Percentiles rank a stretch among this genome's conserved stretches.
These are phyloP conservation scores for Podila verticillata DNA, from an alignment of 192 early-diverging fungal species.

Conservation along the genomic window DNA sequence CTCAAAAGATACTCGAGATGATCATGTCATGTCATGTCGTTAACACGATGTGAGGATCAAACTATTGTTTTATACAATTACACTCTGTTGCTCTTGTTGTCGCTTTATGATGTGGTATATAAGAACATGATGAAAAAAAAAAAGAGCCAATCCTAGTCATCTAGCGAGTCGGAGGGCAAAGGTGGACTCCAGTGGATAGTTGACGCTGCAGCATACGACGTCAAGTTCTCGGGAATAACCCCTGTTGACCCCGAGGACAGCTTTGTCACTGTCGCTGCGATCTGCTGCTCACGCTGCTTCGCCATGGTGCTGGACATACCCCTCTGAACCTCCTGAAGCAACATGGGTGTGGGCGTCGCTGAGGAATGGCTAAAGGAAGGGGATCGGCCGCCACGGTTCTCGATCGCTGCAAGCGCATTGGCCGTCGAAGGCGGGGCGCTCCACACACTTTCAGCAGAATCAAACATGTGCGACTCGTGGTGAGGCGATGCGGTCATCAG, in stretches of 20 bases:
- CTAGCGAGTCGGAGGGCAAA: neutral
- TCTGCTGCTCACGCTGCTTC: conserved; percentile 12
- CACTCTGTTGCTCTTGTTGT: too few species aligned
- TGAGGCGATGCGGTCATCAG: conserved; percentile 38
- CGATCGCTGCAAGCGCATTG: conserved; percentile 2
- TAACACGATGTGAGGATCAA: too few species aligned
- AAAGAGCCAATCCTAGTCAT: neutral
- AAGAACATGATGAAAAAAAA: neutral
- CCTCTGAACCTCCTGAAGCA: conserved; percentile 18
- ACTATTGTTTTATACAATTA: too few species aligned
- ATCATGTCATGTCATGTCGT: too few species aligned
- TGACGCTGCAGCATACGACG: conserved; percentile 25
- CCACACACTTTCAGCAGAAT: conserved; percentile 46
- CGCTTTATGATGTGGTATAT: neutral
- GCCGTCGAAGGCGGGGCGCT: conserved; percentile 25
- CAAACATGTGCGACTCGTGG: conserved; percentile 29
- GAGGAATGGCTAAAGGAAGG: conserved; percentile 27
- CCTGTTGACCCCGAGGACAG: neutral
- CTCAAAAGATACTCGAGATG: too few species aligned
- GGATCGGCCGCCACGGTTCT: neutral
- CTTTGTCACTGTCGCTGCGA: neutral
- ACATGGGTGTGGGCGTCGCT: conserved; percentile 17
- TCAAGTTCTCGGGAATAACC: neutral
- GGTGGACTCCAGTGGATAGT: conserved; percentile 42
- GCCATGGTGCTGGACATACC: conserved; percentile 10